Conservation (phyloP, 495 filamentous ascomycete species). For the Stereocaulon alpinum region DNA sequence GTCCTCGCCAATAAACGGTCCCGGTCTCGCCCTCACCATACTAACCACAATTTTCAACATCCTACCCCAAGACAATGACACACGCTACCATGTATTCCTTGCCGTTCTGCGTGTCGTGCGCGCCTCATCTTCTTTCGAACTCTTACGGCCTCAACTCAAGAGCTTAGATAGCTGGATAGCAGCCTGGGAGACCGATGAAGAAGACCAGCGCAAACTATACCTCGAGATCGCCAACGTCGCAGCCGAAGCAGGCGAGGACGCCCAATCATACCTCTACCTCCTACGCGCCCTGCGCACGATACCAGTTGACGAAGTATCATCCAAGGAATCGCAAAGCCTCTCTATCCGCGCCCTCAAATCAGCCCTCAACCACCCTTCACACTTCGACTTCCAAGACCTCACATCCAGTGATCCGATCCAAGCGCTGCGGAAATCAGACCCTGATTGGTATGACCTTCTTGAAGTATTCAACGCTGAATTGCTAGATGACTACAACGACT, state of each 20-base stretch:
- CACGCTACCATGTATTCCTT: conserved; percentile 81
- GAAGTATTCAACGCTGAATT: conserved; percentile 91
- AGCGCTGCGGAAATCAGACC: conserved; percentile 71
- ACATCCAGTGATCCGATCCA: conserved; percentile 78
- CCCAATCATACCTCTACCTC: conserved; percentile 72
- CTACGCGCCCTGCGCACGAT: conserved; percentile 77
- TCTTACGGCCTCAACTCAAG: conserved; percentile 66
- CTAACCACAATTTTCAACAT: conserved; percentile 97
- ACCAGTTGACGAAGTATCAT: conserved; percentile 56
- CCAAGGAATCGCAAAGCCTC: conserved; percentile 64
- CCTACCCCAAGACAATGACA: conserved; percentile 58
- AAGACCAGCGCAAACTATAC: conserved; percentile 72
- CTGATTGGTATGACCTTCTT: conserved; percentile 75
- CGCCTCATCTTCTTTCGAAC: conserved; percentile 63
- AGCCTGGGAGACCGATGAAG: conserved; percentile 72
- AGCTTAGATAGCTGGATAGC: conserved; percentile 70
- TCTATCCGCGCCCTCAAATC: conserved; percentile 74
- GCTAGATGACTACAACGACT: conserved; percentile 90
- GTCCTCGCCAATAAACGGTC: conserved; percentile 73
- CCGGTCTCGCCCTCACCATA: conserved; percentile 72
- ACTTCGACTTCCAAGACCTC: conserved; percentile 92
- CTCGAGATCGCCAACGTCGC: conserved; percentile 69
- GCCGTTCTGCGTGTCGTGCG: conserved; percentile 74
- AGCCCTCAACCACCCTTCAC: conserved; percentile 61
- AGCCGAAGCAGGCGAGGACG: conserved; percentile 61